Base-by-base conservation (phyloP, 2,329 filamentous ascomycete genomes). In the Diplodia seriata region DNA sequence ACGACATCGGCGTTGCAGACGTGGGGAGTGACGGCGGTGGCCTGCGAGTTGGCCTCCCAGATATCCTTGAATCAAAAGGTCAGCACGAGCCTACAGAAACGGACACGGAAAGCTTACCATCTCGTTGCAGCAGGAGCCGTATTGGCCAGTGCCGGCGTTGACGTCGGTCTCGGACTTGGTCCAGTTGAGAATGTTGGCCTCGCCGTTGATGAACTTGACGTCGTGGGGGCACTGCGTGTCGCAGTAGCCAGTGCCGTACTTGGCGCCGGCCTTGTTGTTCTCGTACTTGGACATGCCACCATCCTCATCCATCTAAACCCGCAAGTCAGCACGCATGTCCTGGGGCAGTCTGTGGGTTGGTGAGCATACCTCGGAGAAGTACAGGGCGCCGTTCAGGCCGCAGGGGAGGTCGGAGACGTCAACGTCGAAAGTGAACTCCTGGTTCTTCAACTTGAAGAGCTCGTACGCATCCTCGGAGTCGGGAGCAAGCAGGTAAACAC, bases 331-430 rank as follows among this genome's bases (percentile, higher is more conserved):
- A 33, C 9, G 14, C 4, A 15, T 15, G 3, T 40, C 5, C 36
- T 40, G 9, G 1, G 3, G 15, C 9, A 23, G 15, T 49, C 20
- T n/a, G 14, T 7, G 31, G 7, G 15, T 36, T 18, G n/a, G 29
- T 50, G 7, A 15, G 78, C 62, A 77, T 70, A 71, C 77, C 77
- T 68, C 67, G 36, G 67, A 43, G 31, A 68, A 82, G 79, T 91
- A 91, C 55, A 91, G 80, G 54, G 89, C 89, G 66, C 89, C 90
- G 78, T 92, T 92, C 69, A 92, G 80, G 69, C 90, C 90, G 74
- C 90, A 92, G 69, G 86, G 85, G 23, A 91, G 81, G 72, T 85
- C 84, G 50, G 89, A 90, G 54, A 90, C 75, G 68, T 80, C 78
- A 31, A 80, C 78, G 40, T 80, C 78, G 69, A 80, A 79, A 68